Evolutionary conservation across 352 stramenopile species (phyloP).

Genomic region (Pythium myriotylum): DNA sequence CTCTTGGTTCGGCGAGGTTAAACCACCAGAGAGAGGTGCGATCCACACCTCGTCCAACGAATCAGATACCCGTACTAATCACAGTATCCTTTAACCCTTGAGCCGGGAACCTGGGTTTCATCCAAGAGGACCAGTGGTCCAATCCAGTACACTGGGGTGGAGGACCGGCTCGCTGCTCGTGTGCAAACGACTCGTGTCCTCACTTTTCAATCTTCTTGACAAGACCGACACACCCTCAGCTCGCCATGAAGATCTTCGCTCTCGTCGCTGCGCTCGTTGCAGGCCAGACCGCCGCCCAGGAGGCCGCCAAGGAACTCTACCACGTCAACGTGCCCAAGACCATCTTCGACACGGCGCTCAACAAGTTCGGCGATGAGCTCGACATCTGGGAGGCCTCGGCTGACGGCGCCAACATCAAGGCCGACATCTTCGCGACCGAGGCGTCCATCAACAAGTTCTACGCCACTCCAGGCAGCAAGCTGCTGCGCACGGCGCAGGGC

Average conservation of each 20-base stretch:
- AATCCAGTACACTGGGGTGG: too few relatives aligned
- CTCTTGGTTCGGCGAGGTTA: too few relatives aligned
- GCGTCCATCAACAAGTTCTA: conserved; percentile 22
- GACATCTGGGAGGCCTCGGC: conserved; percentile 23
- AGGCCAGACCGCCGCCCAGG: conserved; percentile 17
- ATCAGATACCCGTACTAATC: too few relatives aligned
- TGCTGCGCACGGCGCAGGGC: conserved; percentile 1
- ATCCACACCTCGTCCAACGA: too few relatives aligned
- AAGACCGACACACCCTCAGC: too few relatives aligned
- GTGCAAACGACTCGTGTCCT: too few relatives aligned
- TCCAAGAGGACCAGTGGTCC: too few relatives aligned
- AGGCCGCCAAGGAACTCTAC: conserved; percentile 28
- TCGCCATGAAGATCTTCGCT: conserved; percentile 28
- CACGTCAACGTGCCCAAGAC: conserved; percentile 31
- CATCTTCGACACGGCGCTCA: conserved; percentile 18
- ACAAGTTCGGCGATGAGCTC: conserved; percentile 18
- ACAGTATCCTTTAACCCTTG: too few relatives aligned
- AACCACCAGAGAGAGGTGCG: too few relatives aligned
- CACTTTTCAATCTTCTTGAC: too few relatives aligned
- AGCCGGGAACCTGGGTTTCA: too few relatives aligned
- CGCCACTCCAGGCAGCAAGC: neutral
- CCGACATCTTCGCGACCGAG: conserved; percentile 24
- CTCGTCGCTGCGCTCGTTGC: conserved; percentile 12
- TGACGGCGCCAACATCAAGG: conserved; percentile 18
- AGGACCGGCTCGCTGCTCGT: too few relatives aligned